Conservation (phyloP, 495 filamentous ascomycete genomes). For the Pseudotulostoma volvatum region DNA sequence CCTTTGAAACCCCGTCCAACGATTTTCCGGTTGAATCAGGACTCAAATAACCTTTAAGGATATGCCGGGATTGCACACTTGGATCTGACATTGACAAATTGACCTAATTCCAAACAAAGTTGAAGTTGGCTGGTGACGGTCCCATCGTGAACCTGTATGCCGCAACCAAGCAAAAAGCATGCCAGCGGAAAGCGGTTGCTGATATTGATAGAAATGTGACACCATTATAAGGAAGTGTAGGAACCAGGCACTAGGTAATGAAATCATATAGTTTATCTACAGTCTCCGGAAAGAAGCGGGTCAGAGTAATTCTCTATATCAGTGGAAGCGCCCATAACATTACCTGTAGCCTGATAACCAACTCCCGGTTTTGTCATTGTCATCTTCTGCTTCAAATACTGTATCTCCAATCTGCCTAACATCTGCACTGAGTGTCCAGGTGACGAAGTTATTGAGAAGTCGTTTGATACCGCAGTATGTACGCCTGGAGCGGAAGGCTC, state of each 20-base stretch:
- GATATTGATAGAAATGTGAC: not conserved
- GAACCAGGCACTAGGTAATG: not conserved
- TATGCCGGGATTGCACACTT: not conserved
- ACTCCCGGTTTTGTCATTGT: not conserved
- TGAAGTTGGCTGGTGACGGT: not conserved
- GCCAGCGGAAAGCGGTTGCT: not conserved
- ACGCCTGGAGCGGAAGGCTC: not conserved
- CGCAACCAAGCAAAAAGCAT: not conserved
- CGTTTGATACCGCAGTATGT: not conserved
- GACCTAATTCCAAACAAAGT: not conserved
- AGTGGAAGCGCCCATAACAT: not conserved
- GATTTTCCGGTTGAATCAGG: not conserved
- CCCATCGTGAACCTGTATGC: not conserved
- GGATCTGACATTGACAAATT: not conserved
- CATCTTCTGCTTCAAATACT: not conserved
- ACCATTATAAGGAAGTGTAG: not conserved
- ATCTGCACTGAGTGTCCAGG: not conserved
- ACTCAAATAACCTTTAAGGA: not conserved
- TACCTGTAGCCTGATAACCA: not conserved
- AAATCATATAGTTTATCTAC: not conserved
- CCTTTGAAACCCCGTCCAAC: not conserved
- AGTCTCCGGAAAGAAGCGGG: not conserved
- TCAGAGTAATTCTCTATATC: not conserved
- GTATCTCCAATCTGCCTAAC: not conserved
- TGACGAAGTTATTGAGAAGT: not conserved